These are phyloP conservation scores for Solanum hybrid DNA, from an alignment of 305 asterid genomes.

Conservation along the genomic window DNA sequence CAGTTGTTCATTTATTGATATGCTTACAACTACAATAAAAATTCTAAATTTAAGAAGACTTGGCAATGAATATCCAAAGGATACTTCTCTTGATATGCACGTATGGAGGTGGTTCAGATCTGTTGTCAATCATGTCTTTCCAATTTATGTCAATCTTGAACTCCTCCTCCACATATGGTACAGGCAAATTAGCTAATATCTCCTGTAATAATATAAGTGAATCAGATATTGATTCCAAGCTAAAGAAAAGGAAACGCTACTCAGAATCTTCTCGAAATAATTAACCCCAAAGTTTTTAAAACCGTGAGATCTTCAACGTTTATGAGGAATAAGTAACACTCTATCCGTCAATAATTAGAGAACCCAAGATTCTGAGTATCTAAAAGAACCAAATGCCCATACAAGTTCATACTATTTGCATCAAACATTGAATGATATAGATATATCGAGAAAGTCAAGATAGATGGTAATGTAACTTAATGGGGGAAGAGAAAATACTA, in stretches of 20 bases:
- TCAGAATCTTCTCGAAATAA: not conserved
- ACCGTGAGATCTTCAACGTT: not conserved
- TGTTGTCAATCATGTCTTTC: slow-evolving; percentile 46
- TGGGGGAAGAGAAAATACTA: not conserved
- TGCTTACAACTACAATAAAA: not conserved
- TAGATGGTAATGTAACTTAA: slow-evolving; percentile 1
- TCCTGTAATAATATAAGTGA: slow-evolving; percentile 39
- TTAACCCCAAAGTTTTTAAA: not conserved
- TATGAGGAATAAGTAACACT: not conserved
- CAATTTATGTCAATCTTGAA: slow-evolving; percentile 68
- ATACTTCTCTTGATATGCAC: slow-evolving; percentile 80
- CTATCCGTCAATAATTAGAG: not conserved
- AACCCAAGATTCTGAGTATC: not conserved
- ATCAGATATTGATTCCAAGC: not conserved
- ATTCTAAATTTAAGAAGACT: slow-evolving; percentile 2
- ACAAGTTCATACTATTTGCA: not conserved
- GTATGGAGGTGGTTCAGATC: slow-evolving; percentile 58
- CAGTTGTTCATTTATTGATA: not conserved
- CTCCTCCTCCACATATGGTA: slow-evolving; percentile 61
- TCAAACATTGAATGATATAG: not conserved
- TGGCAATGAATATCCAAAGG: slow-evolving; percentile 33
- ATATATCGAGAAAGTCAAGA: not conserved
- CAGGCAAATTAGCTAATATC: slow-evolving; percentile 56
- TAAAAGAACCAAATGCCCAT: not conserved
- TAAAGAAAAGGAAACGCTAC: not conserved